These are phyloP conservation scores for Mortierella hygrophila DNA, from an alignment of 192 early-diverging fungal genomes.

Conservation along the genomic window DNA sequence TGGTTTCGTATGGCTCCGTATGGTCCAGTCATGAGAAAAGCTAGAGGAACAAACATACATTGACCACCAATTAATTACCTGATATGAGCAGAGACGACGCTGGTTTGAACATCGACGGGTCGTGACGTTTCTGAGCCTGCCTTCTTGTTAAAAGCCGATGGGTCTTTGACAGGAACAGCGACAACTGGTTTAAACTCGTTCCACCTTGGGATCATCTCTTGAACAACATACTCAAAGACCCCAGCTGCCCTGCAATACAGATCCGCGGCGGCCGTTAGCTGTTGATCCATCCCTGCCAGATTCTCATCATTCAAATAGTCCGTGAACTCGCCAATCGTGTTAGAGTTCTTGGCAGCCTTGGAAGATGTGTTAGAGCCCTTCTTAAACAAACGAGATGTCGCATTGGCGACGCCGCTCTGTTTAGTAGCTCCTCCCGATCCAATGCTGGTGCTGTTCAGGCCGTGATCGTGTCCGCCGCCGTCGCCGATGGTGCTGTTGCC, in stretches of 20 bases:
- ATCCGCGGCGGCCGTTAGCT: slow-evolving; percentile 60
- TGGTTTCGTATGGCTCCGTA: too few species aligned
- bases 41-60: neutral
- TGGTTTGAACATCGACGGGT: slow-evolving; percentile 45
- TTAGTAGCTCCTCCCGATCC: slow-evolving; percentile 5
- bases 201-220: slow-evolving; percentile 62
- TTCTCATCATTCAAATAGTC: slow-evolving; percentile 50
- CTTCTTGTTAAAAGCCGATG: slow-evolving; percentile 3
- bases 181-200: slow-evolving; percentile 22
- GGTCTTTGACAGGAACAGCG: neutral
- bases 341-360: slow-evolving; percentile 20
- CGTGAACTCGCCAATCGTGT: slow-evolving; percentile 54
- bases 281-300: slow-evolving; percentile 43
- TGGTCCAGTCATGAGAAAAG: neutral
- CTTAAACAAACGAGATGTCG: slow-evolving; percentile 40
- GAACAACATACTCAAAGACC: slow-evolving; percentile 64
- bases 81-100: slow-evolving; percentile 46
- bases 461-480: neutral
- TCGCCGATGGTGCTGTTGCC: slow-evolving; percentile 1
- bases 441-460: neutral
- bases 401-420: neutral
- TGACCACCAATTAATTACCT: slow-evolving; percentile 6
- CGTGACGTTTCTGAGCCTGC: slow-evolving; percentile 7
- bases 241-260: slow-evolving; percentile 64
- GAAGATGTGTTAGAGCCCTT: slow-evolving; percentile 11